Evolutionary conservation across 306 rosid species (phyloP).

Genomic region (Macrotyloma uniflorum): DNA sequence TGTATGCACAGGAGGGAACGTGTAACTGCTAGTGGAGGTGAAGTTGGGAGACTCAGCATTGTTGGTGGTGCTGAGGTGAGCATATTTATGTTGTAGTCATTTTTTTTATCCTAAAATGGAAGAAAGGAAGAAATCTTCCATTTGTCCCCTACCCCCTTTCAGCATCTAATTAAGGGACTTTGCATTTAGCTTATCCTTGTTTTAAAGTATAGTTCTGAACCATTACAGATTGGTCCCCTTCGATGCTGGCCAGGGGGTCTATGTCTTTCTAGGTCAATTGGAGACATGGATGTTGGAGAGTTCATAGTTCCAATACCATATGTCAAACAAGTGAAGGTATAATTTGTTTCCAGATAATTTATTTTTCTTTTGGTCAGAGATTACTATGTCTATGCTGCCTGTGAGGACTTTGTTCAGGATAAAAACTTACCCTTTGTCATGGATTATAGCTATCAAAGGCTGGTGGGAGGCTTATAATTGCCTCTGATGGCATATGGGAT

Average conservation of each 20-base stretch:
- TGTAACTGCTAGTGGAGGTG: slow-evolving; percentile 96
- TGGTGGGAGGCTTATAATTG: slow-evolving; percentile 94
- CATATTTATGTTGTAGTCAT: slow-evolving; percentile 13
- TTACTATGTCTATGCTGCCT: slow-evolving; percentile 21
- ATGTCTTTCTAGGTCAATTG: slow-evolving; percentile 96
- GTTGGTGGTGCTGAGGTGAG: slow-evolving; percentile 92
- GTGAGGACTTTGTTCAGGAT: slow-evolving; percentile 17
- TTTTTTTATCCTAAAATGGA: background rate
- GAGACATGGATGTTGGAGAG: slow-evolving; percentile 99
- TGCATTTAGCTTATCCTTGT: slow-evolving; percentile 21
- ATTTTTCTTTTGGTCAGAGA: slow-evolving; percentile 10
- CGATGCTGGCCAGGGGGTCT: slow-evolving; percentile 99
- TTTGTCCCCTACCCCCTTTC: background rate
- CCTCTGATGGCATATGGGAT: slow-evolving; percentile 99
- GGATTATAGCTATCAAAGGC: slow-evolving; percentile 69
- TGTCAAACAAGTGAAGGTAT: slow-evolving; percentile 97
- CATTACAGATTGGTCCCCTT: slow-evolving; percentile 92
- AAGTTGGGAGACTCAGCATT: slow-evolving; percentile 95
- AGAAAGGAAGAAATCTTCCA: background rate
- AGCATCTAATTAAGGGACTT: slow-evolving; percentile 4
- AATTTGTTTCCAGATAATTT: background rate
- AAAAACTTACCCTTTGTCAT: slow-evolving; percentile 44
- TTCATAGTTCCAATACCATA: slow-evolving; percentile 90
- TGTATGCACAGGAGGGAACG: slow-evolving; percentile 78
- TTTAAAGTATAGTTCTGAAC: slow-evolving; percentile 36